A percentile compares a stretch with the other conserved stretches of the same genome.
Conservation (phyloP, 169 alveolate genomes). For the Plasmodium berghei region DNA sequence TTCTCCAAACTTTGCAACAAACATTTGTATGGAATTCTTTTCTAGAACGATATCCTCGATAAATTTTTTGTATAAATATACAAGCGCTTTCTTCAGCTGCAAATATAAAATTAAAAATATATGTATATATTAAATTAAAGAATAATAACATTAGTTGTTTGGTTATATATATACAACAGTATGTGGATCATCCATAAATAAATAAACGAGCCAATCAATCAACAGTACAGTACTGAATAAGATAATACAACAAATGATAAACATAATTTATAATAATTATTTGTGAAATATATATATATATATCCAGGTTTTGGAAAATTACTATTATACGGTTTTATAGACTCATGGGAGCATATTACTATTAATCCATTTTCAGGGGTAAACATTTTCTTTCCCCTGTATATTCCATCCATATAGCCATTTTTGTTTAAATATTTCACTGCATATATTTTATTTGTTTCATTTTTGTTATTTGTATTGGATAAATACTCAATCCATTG, state of each 20-base stretch:
- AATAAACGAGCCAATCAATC: neutral
- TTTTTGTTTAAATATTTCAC: slow-evolving; percentile 22
- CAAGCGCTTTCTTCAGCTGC: slow-evolving; percentile 55
- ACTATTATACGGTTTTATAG: slow-evolving; percentile 46
- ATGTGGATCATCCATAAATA: neutral
- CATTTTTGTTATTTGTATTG: slow-evolving; percentile 2
- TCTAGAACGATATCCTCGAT: slow-evolving; percentile 30
- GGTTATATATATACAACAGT: neutral
- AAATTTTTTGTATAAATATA: slow-evolving; percentile 37
- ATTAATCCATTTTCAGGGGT: slow-evolving; percentile 22
- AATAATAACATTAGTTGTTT: no score
- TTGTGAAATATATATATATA: no score
- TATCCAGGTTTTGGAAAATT: neutral
- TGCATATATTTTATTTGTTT: slow-evolving; percentile 16
- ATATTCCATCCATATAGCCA: slow-evolving; percentile 34
- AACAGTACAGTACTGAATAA: neutral
- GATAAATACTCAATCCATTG: neutral
- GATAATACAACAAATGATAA: no score
- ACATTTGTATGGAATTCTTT: slow-evolving; percentile 36
- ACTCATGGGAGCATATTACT: slow-evolving; percentile 17
- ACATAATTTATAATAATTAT: no score
- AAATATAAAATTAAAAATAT: neutral
- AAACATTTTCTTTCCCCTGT: slow-evolving; percentile 19
- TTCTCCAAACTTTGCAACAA: slow-evolving; percentile 61
- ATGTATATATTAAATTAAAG: neutral